Evolutionary conservation across 768 basidiomycete genomes (phyloP).

Genomic region (Chalciporus sphaerocephalus): DNA sequence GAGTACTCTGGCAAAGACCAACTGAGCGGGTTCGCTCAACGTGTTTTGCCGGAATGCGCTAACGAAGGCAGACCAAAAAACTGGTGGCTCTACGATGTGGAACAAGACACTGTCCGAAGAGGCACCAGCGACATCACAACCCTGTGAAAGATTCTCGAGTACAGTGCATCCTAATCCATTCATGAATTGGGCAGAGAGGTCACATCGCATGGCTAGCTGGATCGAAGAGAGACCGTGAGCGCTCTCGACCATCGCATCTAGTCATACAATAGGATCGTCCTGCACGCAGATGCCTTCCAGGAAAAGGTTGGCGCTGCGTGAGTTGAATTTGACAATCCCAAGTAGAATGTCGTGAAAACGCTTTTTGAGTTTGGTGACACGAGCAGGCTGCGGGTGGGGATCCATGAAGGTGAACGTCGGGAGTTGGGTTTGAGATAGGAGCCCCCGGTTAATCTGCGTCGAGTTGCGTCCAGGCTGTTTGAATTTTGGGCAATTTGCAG

Average conservation of each 20-base stretch:
- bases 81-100: constrained; percentile 45
- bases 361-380: constrained; percentile 28
- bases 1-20: constrained; percentile 45
- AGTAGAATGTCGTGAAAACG: constrained; percentile 31
- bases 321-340: constrained; percentile 27
- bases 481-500: too few species aligned
- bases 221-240: constrained; percentile 36
- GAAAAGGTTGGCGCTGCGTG: constrained; percentile 30
- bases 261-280: constrained; percentile 35
- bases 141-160: constrained; percentile 36
- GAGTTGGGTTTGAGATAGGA: too few species aligned
- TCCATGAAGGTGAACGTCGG: constrained; percentile 1
- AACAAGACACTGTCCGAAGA: constrained; percentile 38
- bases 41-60: constrained; percentile 30
- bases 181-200: constrained; percentile 37
- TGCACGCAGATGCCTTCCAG: constrained; percentile 45
- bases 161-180: constrained; percentile 39
- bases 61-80: constrained; percentile 43
- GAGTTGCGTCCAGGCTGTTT: too few species aligned
- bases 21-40: constrained; percentile 34
- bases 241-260: constrained; percentile 36
- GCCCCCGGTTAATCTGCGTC: too few species aligned
- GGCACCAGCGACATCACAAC: constrained; percentile 40
- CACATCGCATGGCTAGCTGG: constrained; percentile 37
- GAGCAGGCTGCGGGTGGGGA: not conserved